Percentiles rank a stretch among this genome's conserved stretches.
phyloP scores from a whole-genome alignment of 2,329 filamentous ascomycete genomes.

The Botryotinia globosa region DNA sequence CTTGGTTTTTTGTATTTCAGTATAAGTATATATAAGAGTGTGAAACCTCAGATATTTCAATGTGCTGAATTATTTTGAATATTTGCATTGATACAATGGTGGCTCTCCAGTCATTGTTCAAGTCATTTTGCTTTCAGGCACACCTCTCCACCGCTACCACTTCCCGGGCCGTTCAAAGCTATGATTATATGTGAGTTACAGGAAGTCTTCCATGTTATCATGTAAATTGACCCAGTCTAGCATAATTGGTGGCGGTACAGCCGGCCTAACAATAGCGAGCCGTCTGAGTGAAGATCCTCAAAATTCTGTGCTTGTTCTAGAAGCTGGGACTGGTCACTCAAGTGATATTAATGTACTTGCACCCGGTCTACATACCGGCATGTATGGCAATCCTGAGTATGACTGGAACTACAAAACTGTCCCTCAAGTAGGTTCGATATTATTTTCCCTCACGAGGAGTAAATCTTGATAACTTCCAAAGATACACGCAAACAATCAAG shows the following conservation, averaged over 20 bases:
- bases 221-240: background rate
- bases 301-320: conserved; percentile 22
- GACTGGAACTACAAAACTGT: conserved; percentile 24
- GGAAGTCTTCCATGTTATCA: background rate
- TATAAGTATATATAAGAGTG: background rate
- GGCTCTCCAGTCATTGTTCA: background rate
- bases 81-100: background rate
- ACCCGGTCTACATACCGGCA: background rate
- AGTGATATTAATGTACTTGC: conserved; percentile 11
- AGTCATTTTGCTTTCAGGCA: background rate
- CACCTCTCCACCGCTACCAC: background rate
- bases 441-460: background rate
- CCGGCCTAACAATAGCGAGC: conserved; percentile 21
- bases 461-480: background rate
- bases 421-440: conserved; percentile 7
- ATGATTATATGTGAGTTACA: conserved; percentile 6
- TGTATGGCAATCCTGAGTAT: conserved; percentile 28
- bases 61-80: background rate
- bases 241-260: conserved; percentile 3
- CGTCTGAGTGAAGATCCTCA: conserved; percentile 22
- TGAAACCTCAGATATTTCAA: background rate
- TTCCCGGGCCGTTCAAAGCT: background rate
- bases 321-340: conserved; percentile 23
- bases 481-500: conserved; percentile 16
- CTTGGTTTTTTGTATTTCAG: no score